Percentiles rank a stretch among this genome's conserved stretches.
These are phyloP conservation scores for Trypanosoma grayi DNA, from an alignment of 208 protist species.

Conservation along the genomic window DNA sequence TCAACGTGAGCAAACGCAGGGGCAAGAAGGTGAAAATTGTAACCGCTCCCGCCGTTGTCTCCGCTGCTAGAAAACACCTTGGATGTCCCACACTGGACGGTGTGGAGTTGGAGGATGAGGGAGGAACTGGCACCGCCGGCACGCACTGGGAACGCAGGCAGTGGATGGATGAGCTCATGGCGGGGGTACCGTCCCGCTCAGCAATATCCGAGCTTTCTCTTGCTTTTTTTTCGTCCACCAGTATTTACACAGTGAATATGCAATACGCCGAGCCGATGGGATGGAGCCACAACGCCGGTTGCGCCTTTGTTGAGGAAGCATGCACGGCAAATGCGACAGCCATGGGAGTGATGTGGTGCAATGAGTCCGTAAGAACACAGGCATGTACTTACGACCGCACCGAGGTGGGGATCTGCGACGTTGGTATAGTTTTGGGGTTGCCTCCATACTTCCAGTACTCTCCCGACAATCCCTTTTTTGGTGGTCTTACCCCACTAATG, in stretches of 20 bases:
- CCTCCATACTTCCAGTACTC: conserved; percentile 21
- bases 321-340: conserved; percentile 6
- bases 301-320: conserved; percentile 21
- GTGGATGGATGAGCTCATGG: conserved; percentile 79
- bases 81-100: conserved; percentile 41
- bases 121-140: conserved; percentile 49
- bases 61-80: conserved; percentile 29
- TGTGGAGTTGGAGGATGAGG: conserved; percentile 61
- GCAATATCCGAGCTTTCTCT: conserved; percentile 62
- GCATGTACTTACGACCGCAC: conserved; percentile 42
- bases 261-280: too few relatives aligned
- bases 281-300: conserved; percentile 50
- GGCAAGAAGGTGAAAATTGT: too few relatives aligned
- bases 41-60: conserved; percentile 20
- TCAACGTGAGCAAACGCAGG: too few relatives aligned
- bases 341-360: conserved; percentile 15
- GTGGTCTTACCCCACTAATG: conserved; percentile 33
- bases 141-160: conserved; percentile 78
- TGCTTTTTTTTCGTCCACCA: too few relatives aligned
- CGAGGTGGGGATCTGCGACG: conserved; percentile 37
- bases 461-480: not conserved
- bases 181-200: conserved; percentile 33
- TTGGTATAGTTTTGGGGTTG: not conserved
- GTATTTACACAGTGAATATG: too few relatives aligned
- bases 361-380: conserved; percentile 6